These are phyloP conservation scores for Didymellaceae sp. DNA, from an alignment of 2,329 filamentous ascomycete species.

Conservation along the genomic window DNA sequence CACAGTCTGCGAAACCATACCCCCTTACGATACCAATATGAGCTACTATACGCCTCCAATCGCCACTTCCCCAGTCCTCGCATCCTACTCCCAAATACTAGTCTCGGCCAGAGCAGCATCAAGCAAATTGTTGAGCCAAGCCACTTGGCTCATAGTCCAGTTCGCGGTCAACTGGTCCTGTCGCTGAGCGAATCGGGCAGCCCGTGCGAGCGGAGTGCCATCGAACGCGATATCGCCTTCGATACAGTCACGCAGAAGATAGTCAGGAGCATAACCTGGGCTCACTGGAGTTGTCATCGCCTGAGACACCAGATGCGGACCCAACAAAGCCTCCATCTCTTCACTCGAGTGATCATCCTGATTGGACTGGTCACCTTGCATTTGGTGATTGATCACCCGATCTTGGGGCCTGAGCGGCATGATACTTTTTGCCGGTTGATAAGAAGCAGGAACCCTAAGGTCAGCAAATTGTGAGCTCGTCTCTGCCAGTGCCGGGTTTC, in stretches of 20 bases:
- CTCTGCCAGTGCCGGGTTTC: too few relatives aligned
- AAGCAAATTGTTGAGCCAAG: conserved; percentile 8
- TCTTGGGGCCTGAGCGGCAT: neutral
- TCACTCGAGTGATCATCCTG: neutral
- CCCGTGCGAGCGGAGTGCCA: conserved; percentile 15
- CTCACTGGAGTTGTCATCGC: neutral
- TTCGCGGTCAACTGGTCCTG: neutral
- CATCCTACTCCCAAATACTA: too few relatives aligned
- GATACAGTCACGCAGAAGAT: conserved; percentile 16
- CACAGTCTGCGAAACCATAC: too few relatives aligned
- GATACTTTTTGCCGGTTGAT: neutral
- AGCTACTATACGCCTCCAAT: too few relatives aligned
- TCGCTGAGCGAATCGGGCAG: conserved; percentile 14
- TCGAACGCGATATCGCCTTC: conserved; percentile 14
- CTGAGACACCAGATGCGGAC: neutral
- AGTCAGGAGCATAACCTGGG: neutral
- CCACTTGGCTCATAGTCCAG: conserved; percentile 13
- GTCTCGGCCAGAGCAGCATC: neutral
- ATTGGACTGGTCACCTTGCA: neutral
- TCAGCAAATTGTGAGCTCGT: too few relatives aligned
- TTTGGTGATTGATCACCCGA: neutral
- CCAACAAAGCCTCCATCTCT: conserved; percentile 4
- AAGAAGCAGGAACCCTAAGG: too few relatives aligned
- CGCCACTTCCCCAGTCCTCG: too few relatives aligned
- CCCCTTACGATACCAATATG: too few relatives aligned